A percentile compares a stretch with the other conserved stretches of the same genome.
Conservation (phyloP, 176 grass and related monocot species). For the Microstegium vimineum region DNA sequence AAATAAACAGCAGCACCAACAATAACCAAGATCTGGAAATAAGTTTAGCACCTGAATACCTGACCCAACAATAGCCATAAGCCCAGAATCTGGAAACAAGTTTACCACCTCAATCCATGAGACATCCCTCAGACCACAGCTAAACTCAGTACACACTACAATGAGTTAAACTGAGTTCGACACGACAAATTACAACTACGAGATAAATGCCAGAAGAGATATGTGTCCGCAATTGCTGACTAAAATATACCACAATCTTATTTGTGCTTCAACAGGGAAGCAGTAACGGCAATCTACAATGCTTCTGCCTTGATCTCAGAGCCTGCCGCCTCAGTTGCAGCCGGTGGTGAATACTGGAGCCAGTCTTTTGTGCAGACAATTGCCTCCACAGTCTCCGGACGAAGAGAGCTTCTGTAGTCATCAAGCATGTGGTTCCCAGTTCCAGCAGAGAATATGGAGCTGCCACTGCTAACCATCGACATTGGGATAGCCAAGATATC, state of each 20-base stretch:
- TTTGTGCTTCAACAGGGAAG: background rate
- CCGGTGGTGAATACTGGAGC: conserved; percentile 51
- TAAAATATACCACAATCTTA: background rate
- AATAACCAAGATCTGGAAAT: background rate
- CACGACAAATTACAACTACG: background rate
- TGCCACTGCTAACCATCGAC: conserved; percentile 55
- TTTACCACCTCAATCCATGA: background rate
- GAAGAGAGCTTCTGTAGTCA: conserved; percentile 72
- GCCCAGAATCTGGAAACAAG: background rate
- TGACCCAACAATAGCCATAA: background rate
- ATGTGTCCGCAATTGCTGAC: background rate
- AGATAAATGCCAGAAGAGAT: background rate
- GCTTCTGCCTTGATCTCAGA: conserved; percentile 40
- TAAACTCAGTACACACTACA: background rate
- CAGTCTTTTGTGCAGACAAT: conserved; percentile 78
- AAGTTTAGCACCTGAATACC: background rate
- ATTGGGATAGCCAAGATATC: conserved; percentile 79
- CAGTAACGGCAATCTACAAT: background rate
- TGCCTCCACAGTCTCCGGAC: conserved; percentile 70
- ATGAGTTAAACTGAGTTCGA: background rate
- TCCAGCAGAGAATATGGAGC: conserved; percentile 56
- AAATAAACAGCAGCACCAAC: background rate
- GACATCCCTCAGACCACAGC: background rate
- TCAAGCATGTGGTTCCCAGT: conserved; percentile 71
- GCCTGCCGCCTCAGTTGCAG: conserved; percentile 15